phyloP scores from a whole-genome alignment of 169 alveolate species.

The Toxoplasma gondii region DNA sequence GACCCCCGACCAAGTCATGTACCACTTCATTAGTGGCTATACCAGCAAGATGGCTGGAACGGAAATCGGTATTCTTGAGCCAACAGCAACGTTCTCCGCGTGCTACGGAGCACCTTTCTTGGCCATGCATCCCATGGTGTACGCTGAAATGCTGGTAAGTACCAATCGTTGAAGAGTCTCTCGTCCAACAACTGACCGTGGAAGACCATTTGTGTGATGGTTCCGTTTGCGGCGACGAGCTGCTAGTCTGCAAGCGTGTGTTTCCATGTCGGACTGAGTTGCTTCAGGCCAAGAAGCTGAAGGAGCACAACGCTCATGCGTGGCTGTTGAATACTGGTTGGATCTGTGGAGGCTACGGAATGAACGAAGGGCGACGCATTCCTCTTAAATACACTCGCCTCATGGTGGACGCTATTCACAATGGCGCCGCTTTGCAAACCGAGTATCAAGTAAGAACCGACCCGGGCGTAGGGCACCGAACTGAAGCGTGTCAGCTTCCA shows the following conservation, averaged over 20 bases:
- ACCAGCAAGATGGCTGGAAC: conserved; percentile 95
- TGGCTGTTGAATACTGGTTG: conserved; percentile 97
- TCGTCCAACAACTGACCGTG: background rate
- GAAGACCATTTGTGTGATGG: background rate
- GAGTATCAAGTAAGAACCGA: conserved; percentile 8
- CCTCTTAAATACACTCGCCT: conserved; percentile 88
- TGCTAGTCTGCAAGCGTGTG: too few species aligned
- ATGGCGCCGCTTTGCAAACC: conserved; percentile 71
- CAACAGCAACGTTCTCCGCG: conserved; percentile 95
- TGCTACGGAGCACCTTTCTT: conserved; percentile 97
- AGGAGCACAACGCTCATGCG: conserved; percentile 79
- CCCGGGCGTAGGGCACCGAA: background rate
- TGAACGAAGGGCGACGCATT: conserved; percentile 89
- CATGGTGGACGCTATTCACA: conserved; percentile 92
- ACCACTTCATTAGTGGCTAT: conserved; percentile 96
- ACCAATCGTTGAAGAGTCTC: background rate
- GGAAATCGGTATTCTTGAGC: conserved; percentile 92
- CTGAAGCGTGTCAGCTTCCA: too few species aligned
- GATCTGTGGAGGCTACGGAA: conserved; percentile 93
- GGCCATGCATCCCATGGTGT: conserved; percentile 93
- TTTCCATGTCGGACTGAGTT: background rate
- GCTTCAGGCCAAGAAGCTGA: conserved; percentile 72
- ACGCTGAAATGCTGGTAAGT: conserved; percentile 87
- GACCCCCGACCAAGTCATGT: conserved; percentile 91
- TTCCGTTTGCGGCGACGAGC: background rate